Base-by-base conservation (phyloP, 1,284 basidiomycete genomes). In the Dichomitus squalens region DNA sequence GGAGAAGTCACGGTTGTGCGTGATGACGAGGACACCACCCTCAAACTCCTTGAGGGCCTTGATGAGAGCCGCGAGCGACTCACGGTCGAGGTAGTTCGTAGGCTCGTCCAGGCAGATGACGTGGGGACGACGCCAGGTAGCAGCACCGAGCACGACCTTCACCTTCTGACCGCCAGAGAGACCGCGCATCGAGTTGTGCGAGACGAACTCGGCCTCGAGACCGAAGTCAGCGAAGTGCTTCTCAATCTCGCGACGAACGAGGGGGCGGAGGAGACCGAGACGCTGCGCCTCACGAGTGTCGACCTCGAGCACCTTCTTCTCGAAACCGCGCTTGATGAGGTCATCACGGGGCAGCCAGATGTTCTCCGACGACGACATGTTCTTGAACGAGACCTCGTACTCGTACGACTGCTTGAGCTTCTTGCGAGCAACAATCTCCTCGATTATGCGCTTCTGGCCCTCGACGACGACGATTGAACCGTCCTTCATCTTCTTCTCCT, bases 101-200 rank as follows among this genome's bases (percentile, higher is more conserved):
- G 96, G 96, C 82, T 99, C 96, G 77, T 98, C 96, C 73, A 99
- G 81, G 75, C 95, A 95, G 76, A 99, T 92, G 76, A 98, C 78
- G 82, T 99, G 97, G 60, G 96, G 97, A 68, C 95, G 90, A 75
- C 95, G 94, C 95, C 96, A 98, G 47, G 95, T 98, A 48, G 96
- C 95, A 67, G 96, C 95, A 79, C 95, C 96, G 69, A 98, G 93
- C 25, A 98, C 96, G 69, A 99, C 96, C 87, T 98, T 98, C 75
- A 98, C 96, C 84, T 99, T 99, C 80, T 99, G 97, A 75, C 97
- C 97, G 79, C 97, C 97, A 59, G 95, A 97, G 51, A 98, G 88
- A 87, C 96, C 96, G 63, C 94, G 86, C 94, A 96, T 96, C 67
- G 87, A 89, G 85, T 96, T 96, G 85, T 98, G 95, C 35, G 93